These are phyloP conservation scores for Wallacemonas sp. DNA, from an alignment of 208 protist species.

Conservation along the genomic window DNA sequence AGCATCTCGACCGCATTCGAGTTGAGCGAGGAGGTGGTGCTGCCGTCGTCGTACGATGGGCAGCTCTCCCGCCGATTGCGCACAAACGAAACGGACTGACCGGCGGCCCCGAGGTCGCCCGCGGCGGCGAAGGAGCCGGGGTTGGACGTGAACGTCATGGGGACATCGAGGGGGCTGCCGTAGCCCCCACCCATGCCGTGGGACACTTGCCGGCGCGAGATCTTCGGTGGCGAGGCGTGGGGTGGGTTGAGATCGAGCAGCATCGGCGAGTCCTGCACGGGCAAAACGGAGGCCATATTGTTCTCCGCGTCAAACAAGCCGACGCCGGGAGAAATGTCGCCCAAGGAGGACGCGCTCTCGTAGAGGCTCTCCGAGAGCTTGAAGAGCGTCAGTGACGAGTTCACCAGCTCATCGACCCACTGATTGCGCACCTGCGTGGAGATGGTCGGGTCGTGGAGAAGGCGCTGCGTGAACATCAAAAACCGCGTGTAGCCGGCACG, in stretches of 20 bases:
- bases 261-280: neutral
- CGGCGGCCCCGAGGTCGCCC: neutral
- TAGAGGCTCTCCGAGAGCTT: slow-evolving; percentile 24
- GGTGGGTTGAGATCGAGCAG: neutral
- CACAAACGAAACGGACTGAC: slow-evolving; percentile 17
- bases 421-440: neutral
- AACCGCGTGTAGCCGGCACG: neutral
- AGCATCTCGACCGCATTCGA: slow-evolving; percentile 32
- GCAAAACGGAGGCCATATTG: neutral
- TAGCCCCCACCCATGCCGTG: too few species aligned
- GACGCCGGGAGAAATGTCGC: neutral
- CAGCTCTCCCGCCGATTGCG: slow-evolving; percentile 21
- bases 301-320: neutral
- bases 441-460: neutral
- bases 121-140: too few species aligned
- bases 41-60: slow-evolving; percentile 13
- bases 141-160: too few species aligned
- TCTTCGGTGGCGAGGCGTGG: neutral
- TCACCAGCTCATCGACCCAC: slow-evolving; percentile 25
- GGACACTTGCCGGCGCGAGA: neutral
- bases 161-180: too few species aligned
- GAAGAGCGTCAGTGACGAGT: slow-evolving; percentile 26
- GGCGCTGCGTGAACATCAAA: neutral
- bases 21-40: slow-evolving; percentile 24
- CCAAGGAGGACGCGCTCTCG: neutral